A percentile compares a stretch with the other conserved stretches of the same genome.
These are phyloP conservation scores for Corchorus capsularis DNA, from an alignment of 345 rosid genomes.

Conservation along the genomic window DNA sequence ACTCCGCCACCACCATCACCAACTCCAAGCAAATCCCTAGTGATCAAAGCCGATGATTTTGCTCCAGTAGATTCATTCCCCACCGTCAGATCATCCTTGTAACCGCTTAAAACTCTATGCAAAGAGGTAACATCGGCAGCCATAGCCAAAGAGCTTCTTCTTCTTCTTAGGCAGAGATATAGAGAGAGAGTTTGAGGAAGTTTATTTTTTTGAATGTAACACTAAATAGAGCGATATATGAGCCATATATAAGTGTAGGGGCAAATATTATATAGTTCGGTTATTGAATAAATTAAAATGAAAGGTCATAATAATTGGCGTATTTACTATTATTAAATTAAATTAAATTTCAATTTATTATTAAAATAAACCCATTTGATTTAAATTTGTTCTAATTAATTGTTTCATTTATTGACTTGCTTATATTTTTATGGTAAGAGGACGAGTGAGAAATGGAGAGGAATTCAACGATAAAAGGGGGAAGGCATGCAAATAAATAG, in stretches of 20 bases:
- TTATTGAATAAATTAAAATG: not conserved
- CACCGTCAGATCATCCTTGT: slow-evolving; percentile 9
- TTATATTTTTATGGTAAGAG: slow-evolving; percentile 8
- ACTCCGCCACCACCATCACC: not conserved
- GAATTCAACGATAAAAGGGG: not conserved
- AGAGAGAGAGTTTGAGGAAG: not conserved
- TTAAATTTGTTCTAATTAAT: slow-evolving; percentile 1
- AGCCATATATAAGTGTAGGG: slow-evolving; percentile 11
- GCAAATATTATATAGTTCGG: not conserved
- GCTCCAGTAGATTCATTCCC: slow-evolving; percentile 19
- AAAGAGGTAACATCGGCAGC: slow-evolving; percentile 19
- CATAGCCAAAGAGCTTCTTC: slow-evolving; percentile 12
- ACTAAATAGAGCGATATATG: not conserved
- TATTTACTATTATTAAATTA: not conserved
- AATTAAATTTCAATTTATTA: not conserved
- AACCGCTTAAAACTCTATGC: slow-evolving; percentile 10
- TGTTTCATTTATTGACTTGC: slow-evolving; percentile 8
- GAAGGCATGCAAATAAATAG: slow-evolving; percentile 15
- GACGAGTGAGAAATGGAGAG: not conserved
- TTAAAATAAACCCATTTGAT: not conserved
- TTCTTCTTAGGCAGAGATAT: not conserved
- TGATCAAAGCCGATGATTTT: slow-evolving; percentile 53
- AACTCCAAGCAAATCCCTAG: slow-evolving; percentile 65
- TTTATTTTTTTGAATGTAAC: not conserved
- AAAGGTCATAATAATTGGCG: slow-evolving; percentile 6